Evolutionary conservation across 352 stramenopile genomes (phyloP).

Genomic region (Globisporangium lucens): DNA sequence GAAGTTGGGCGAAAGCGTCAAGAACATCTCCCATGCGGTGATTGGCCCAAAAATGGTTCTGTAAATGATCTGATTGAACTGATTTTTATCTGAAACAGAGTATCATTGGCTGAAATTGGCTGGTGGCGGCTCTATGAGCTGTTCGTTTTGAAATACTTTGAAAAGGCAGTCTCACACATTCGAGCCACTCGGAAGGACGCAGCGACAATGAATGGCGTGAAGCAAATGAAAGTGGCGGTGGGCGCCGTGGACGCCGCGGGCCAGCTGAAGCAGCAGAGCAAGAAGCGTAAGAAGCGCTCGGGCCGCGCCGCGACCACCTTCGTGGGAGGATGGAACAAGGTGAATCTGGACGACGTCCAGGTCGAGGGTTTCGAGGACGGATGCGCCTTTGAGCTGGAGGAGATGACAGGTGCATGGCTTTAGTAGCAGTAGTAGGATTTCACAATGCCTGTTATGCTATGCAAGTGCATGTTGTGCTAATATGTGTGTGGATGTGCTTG

Average conservation of each 20-base stretch:
- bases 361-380: slow-evolving; percentile 85
- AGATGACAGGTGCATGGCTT: slow-evolving; percentile 55
- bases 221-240: slow-evolving; percentile 8
- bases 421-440: not conserved
- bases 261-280: slow-evolving; percentile 27
- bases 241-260: not conserved
- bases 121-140: slow-evolving; percentile 19
- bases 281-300: slow-evolving; percentile 68
- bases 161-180: not conserved
- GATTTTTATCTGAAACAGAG: slow-evolving; percentile 3
- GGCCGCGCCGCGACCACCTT: slow-evolving; percentile 7
- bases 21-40: not conserved
- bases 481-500: not conserved
- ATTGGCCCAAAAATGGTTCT: slow-evolving; percentile 1
- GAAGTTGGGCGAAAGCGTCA: not conserved
- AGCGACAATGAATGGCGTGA: slow-evolving; percentile 11
- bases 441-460: not conserved
- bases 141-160: not conserved
- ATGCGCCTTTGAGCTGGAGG: slow-evolving; percentile 79
- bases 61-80: slow-evolving; percentile 2
- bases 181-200: not conserved
- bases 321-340: slow-evolving; percentile 48
- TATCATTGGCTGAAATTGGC: slow-evolving; percentile 32
- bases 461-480: not conserved
- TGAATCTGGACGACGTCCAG: slow-evolving; percentile 73